Evolutionary conservation across 148 eudicot genomes (phyloP), one percentile per base, ranked within the genome.

Genomic region (Pharnaceum exiguum): DNA sequence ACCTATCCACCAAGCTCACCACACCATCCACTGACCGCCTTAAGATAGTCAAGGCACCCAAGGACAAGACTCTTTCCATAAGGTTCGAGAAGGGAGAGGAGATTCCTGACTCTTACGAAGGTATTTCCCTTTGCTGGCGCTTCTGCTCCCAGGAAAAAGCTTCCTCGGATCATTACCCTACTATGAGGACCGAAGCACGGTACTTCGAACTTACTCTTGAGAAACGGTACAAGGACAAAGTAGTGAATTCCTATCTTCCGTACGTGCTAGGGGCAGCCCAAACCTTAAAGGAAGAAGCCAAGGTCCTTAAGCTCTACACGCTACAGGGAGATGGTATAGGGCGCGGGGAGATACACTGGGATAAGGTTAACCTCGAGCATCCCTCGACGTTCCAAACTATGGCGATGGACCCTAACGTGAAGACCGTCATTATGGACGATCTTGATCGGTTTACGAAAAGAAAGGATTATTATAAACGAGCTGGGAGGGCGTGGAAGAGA

Each of bases 401-500:
- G 23, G 83, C 81, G 0, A 68, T 82, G 73, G 81, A 82, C 29
- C 66, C 75, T 7, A 57, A 33, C 0, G 1, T 19, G 21, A 82
- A 82, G 54, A 18, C 25, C 19, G 36, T 13, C 1, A 33, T 82
- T 0, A 73, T 53, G 4, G 71, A 74, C 8, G 87, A 82, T 45
- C 43, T 82, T n/a, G 75, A 80, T 19, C 61, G 79, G 32, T 80
- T 74, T 31, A 48, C 71, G 28, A 32, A 24, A 45, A 66, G 83
- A 23, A 72, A 35, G 17, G 78, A 82, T 18, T 78, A 36, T 44
- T 82, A 75, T 24, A 72, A 48, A 46, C 62, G 67, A 25, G 87
- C 75, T 1, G 83, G 87, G 0, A 67, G 70, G 68, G 83, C 87
- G 1, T 78, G 87, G 87, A 82, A 78, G 45, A 55, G 87, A 38